Evolutionary conservation across 352 stramenopile species (phyloP).

Genomic region (Sclerospora graminicola): DNA sequence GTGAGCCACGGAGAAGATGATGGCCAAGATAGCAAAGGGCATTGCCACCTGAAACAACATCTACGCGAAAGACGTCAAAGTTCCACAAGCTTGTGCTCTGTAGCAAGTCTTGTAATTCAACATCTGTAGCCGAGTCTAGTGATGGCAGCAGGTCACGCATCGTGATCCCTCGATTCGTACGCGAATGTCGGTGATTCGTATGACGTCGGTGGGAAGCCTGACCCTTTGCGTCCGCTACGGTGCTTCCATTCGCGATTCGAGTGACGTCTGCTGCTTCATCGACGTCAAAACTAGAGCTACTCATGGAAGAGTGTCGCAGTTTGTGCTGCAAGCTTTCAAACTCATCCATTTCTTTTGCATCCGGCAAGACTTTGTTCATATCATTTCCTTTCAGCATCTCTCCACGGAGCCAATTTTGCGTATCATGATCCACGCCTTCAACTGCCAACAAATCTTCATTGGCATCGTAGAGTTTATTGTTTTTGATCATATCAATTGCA

Average conservation of each 20-base stretch:
- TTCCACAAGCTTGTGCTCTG: slow-evolving; percentile 40
- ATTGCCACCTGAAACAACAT: slow-evolving; percentile 58
- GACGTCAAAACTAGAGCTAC: slow-evolving; percentile 13
- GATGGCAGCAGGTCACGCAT: slow-evolving; percentile 56
- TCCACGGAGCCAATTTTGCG: slow-evolving; percentile 74
- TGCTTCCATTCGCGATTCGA: slow-evolving; percentile 6
- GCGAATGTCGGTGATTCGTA: slow-evolving; percentile 9
- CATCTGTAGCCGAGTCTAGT: slow-evolving; percentile 47
- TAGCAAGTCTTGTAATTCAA: slow-evolving; percentile 64
- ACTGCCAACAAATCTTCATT: slow-evolving; percentile 58
- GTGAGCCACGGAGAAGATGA: slow-evolving; percentile 56
- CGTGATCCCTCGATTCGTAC: slow-evolving; percentile 28
- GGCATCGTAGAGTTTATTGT: slow-evolving; percentile 76
- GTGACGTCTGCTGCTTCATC: slow-evolving; percentile 2
- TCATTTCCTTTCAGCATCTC: slow-evolving; percentile 68
- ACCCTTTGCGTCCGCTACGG: neutral
- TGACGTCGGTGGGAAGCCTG: slow-evolving; percentile 10
- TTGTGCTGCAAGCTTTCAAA: slow-evolving; percentile 4
- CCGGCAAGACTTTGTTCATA: slow-evolving; percentile 48
- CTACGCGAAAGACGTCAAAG: slow-evolving; percentile 74
- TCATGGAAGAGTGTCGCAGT: slow-evolving; percentile 12
- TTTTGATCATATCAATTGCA: slow-evolving; percentile 79
- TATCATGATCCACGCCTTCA: slow-evolving; percentile 69
- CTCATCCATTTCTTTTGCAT: slow-evolving; percentile 26
- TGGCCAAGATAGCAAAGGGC: slow-evolving; percentile 69